Evolutionary conservation across 2,329 filamentous ascomycete species (phyloP), one percentile per base, ranked within the genome.

Genomic region (Nemania diffusa): DNA sequence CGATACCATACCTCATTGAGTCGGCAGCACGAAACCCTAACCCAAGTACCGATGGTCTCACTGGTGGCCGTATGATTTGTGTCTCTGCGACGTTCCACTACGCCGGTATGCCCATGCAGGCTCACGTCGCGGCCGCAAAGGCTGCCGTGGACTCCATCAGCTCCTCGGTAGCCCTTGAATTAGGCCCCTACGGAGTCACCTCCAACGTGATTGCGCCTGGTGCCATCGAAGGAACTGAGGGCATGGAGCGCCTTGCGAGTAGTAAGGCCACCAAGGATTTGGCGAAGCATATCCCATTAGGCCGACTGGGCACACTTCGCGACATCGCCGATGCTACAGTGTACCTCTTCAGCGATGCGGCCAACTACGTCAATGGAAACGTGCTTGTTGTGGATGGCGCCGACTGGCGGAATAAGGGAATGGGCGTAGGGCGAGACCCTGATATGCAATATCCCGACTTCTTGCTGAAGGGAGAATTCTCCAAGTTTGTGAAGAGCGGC

Each of bases 251-350:
- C 11, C 81, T 91, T 9, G 79, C 85, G 8, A 84, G 82, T 72
- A 78, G 73, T 57, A 72, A 77, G 48, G 73, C 77, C 7, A 77
- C 72, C 56, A 73, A 77, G 26, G 72, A 78, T 42, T 76, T 79
- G 57, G 76, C 74, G 4, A 82, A 80, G 70, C 75, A 78, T 8
- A 86, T 97, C 42, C 96, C 96, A 0, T 81, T 90, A 1, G 93
- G 93, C 1, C 85, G 94, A 64, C 89, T 89, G 79, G 96, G 95
- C 6, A 87, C 87, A 0, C 88, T 97, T 27, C 91, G 91, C 71
- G 95, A 99, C 76, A 94, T 99, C 74, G 92, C 94, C 0, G 95
- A 99, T 79, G 92, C 95, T 0, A 97, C 95, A 0, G 88, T 98
- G 0, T 99, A 90, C 74, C 79, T 98, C 62, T 96, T 97, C 77